Evolutionary conservation across 106 monocot species (phyloP).

Genomic region (Dendrobium chrysotoxum): DNA sequence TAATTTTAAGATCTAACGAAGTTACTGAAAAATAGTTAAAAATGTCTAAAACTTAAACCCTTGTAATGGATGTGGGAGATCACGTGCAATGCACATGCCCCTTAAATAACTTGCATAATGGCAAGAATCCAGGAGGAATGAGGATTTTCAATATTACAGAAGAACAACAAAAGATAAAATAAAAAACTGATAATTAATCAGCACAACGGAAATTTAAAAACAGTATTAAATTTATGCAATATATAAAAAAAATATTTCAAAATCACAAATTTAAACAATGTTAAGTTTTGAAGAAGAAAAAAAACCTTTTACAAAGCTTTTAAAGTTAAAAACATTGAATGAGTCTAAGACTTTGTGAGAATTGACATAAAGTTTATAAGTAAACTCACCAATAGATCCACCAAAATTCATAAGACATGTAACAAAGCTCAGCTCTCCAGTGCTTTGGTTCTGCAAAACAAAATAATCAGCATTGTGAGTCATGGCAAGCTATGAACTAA

Average conservation of each 20-base stretch:
- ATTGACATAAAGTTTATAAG: not conserved
- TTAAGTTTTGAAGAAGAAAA: not conserved
- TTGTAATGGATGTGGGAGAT: no score
- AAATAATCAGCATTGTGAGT: not conserved
- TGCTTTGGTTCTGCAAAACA: slow-evolving; percentile 74
- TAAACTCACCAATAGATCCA: slow-evolving; percentile 66
- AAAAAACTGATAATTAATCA: no score
- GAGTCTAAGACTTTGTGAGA: not conserved
- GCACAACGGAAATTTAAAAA: not conserved
- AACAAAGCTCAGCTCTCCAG: slow-evolving; percentile 88
- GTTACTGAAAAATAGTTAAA: no score
- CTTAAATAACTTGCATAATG: no score
- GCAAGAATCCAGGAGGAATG: no score
- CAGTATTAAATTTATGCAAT: not conserved
- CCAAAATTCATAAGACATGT: slow-evolving; percentile 83
- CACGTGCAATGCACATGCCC: no score
- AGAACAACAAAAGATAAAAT: no score
- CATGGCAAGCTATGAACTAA: not conserved
- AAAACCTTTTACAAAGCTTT: not conserved
- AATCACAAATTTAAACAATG: not conserved
- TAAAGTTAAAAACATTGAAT: not conserved
- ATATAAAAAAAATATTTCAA: not conserved
- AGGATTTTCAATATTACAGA: no score
- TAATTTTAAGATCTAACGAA: no score
- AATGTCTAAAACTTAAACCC: no score